Percentiles rank a stretch among this genome's conserved stretches.
These are phyloP conservation scores for Parsonsia alboflavescens DNA, from an alignment of 257 asterid species.

Conservation along the genomic window DNA sequence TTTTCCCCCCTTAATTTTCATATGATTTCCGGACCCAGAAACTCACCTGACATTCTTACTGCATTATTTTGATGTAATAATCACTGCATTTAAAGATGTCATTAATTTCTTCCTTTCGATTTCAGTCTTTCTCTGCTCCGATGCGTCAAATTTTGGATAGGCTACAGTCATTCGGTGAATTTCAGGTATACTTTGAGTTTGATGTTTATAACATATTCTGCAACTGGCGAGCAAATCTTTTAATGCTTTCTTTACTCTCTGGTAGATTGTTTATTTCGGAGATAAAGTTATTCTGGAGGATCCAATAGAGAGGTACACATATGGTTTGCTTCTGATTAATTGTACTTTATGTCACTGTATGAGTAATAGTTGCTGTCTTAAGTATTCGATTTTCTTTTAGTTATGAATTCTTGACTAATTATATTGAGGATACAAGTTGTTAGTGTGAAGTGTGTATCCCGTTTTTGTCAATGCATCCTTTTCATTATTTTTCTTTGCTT, in stretches of 20 bases:
- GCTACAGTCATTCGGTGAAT: conserved; percentile 82
- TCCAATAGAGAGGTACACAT: conserved; percentile 70
- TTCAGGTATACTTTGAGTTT: conserved; percentile 43
- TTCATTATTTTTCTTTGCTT: neutral
- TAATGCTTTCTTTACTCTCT: neutral
- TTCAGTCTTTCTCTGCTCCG: conserved; percentile 72
- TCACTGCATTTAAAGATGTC: neutral
- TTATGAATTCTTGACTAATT: neutral
- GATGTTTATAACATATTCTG: neutral
- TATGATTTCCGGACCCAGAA: conserved; percentile 10
- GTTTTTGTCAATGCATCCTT: neutral
- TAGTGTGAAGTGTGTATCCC: neutral
- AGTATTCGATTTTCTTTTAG: neutral
- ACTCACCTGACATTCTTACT: neutral
- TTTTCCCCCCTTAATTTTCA: conserved; percentile 21
- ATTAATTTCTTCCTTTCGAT: neutral
- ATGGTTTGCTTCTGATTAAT: neutral
- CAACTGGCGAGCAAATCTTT: neutral
- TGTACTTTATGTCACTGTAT: neutral
- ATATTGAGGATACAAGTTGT: neutral
- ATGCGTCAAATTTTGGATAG: conserved; percentile 91
- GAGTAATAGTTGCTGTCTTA: neutral
- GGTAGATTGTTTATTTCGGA: conserved; percentile 81
- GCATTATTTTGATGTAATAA: conserved; percentile 4
- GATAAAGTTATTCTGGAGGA: conserved; percentile 86